Percentiles rank a stretch among this genome's conserved stretches.
phyloP scores from a whole-genome alignment of 768 basidiomycete genomes.

The Psilocybe cubensis region DNA sequence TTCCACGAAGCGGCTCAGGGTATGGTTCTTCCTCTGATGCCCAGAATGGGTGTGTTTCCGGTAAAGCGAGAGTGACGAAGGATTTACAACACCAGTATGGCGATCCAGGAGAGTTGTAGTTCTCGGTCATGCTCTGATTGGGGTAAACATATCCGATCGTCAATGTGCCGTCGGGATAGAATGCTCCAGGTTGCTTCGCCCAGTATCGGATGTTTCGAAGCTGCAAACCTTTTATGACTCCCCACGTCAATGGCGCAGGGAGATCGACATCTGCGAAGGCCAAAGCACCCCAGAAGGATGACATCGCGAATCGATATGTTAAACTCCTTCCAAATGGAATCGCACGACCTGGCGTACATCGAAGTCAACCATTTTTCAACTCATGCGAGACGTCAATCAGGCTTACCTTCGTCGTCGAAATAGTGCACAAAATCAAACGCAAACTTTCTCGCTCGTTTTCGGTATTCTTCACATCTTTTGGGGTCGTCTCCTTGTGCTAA shows the following conservation, averaged over 20 bases:
- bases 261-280: conserved; percentile 73
- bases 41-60: conserved; percentile 77
- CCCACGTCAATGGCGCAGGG: conserved; percentile 74
- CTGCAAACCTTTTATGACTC: conserved; percentile 72
- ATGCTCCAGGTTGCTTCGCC: conserved; percentile 65
- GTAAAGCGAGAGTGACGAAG: conserved; percentile 67
- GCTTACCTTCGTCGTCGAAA: conserved; percentile 70
- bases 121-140: conserved; percentile 77
- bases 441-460: conserved; percentile 63
- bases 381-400: background rate
- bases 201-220: conserved; percentile 76
- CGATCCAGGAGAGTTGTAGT: conserved; percentile 79
- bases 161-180: conserved; percentile 65
- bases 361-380: background rate
- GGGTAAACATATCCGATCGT: conserved; percentile 75
- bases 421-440: conserved; percentile 75
- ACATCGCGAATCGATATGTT: conserved; percentile 83
- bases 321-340: conserved; percentile 79
- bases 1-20: conserved; percentile 49
- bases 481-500: conserved; percentile 66
- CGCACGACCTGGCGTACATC: conserved; percentile 54
- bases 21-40: conserved; percentile 65
- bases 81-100: conserved; percentile 86
- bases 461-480: conserved; percentile 64
- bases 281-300: conserved; percentile 76